Base-by-base conservation (phyloP, 371 early-diverging fungal species). In the Syncephalis fuscata region DNA sequence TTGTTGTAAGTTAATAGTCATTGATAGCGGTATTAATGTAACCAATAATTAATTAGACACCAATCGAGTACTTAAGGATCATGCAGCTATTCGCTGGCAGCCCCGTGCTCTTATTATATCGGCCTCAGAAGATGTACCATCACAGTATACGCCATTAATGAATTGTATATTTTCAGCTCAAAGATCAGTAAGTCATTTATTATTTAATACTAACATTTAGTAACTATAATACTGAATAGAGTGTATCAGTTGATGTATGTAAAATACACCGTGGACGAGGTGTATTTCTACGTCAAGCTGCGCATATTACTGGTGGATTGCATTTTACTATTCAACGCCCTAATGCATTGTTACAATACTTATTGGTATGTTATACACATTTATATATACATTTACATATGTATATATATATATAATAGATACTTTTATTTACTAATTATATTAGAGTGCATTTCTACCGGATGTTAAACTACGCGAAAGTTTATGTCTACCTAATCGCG, bases 91-190 rank as follows among this genome's bases (percentile, higher is more conserved):
- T 1, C 76, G 72, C 41, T 58, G 81, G 39, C 77, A 80, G 55
- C 73, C 91, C n/a, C 71, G 93, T 26, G 82, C 93, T 38, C 64
- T 94, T 9, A 70, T 88, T 0, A 48, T 93, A 9, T 87, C 90
- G 0, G 85, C 85, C 11, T 88, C 92, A 0, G 77, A 82, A 0
- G 95, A 93, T 57, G 66, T 78, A 2, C 73, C 95, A 2, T 67
- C 71, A 24, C 89, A 94, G 54, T 93, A 96, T 62, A 88, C 94
- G 38, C 75, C 90, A 5, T 71, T 89, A 45, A 96, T 96, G 97
- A 96, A 96, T 62, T 77, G 80, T 51, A 91, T 94, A 26, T 96
- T 96, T 61, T 83, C 93, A 0, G 94, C 93, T 1, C 93, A 96
- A 64, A 86, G 85, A 50, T 65, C 74, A 47, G 86, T 81, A 70